Evolutionary conservation across 768 basidiomycete genomes (phyloP).

Genomic region (Gyrodon lividus): DNA sequence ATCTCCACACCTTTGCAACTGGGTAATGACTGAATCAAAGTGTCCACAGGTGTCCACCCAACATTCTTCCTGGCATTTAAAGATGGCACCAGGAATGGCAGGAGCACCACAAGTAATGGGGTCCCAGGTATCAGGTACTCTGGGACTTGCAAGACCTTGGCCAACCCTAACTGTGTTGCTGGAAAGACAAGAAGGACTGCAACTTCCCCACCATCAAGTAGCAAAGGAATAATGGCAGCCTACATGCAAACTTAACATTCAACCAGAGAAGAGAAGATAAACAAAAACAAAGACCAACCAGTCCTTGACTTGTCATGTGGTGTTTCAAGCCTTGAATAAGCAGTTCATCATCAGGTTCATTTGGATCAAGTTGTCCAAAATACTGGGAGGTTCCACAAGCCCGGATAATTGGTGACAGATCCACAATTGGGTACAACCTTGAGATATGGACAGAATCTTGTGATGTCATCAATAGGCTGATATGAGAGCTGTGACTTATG

Average conservation of each 20-base stretch:
- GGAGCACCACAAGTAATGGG: conserved; percentile 24
- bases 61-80: conserved; percentile 5
- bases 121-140: conserved; percentile 16
- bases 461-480: conserved; percentile 46
- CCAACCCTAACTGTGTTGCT: conserved; percentile 33
- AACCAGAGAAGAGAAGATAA: conserved; percentile 1
- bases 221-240: conserved; percentile 50
- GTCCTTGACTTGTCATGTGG: conserved; percentile 46
- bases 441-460: conserved; percentile 43
- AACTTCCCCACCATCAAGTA: conserved; percentile 45
- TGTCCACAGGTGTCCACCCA: conserved; percentile 16
- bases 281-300: conserved; percentile 37
- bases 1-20: not conserved
- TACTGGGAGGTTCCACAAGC: conserved; percentile 54
- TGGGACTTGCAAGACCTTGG: conserved; percentile 43
- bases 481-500: conserved; percentile 42
- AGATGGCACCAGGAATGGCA: conserved; percentile 26
- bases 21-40: conserved; percentile 5
- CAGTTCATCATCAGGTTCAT: conserved; percentile 38
- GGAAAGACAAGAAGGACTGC: conserved; percentile 62
- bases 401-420: conserved; percentile 46
- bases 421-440: conserved; percentile 48
- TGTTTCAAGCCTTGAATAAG: conserved; percentile 40
- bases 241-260: conserved; percentile 22
- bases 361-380: conserved; percentile 48